These are phyloP conservation scores for Nicotiana benthamiana DNA, from an alignment of 257 asterid species.

Conservation along the genomic window DNA sequence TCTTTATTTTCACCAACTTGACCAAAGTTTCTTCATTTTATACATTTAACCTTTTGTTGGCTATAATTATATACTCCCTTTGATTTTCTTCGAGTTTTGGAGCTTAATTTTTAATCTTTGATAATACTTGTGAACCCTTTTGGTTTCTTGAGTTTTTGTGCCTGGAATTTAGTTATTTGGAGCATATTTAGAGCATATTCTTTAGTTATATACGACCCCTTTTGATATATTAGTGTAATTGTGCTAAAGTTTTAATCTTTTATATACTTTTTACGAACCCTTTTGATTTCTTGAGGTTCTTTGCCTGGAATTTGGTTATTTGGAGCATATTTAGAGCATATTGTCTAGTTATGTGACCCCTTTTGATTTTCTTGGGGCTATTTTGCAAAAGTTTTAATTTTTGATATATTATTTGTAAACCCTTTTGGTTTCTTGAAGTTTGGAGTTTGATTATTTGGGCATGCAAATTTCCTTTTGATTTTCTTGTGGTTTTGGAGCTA, in stretches of 20 bases:
- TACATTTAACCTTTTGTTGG: neutral
- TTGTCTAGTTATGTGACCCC: too few relatives aligned
- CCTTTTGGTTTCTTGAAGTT: neutral
- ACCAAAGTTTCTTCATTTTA: neutral
- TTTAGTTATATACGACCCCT: neutral
- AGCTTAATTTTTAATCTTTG: neutral
- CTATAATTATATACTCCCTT: neutral
- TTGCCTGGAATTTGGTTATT: too few relatives aligned
- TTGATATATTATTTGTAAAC: neutral
- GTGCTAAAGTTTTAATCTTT: neutral
- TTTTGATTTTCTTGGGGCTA: too few relatives aligned
- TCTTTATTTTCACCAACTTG: neutral
- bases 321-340: too few relatives aligned
- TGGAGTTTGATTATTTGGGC: too few relatives aligned
- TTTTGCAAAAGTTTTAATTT: too few relatives aligned
- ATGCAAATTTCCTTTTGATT: neutral
- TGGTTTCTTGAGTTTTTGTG: too few relatives aligned
- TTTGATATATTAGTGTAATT: neutral
- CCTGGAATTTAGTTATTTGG: neutral
- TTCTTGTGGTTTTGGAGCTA: neutral
- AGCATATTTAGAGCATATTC: neutral
- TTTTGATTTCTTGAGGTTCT: too few relatives aligned
- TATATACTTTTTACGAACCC: too few relatives aligned
- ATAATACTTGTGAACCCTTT: too few relatives aligned
- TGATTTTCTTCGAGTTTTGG: neutral